phyloP scores from a whole-genome alignment of 2,329 filamentous ascomycete genomes.

The Aspergillus pseudotamarii region DNA sequence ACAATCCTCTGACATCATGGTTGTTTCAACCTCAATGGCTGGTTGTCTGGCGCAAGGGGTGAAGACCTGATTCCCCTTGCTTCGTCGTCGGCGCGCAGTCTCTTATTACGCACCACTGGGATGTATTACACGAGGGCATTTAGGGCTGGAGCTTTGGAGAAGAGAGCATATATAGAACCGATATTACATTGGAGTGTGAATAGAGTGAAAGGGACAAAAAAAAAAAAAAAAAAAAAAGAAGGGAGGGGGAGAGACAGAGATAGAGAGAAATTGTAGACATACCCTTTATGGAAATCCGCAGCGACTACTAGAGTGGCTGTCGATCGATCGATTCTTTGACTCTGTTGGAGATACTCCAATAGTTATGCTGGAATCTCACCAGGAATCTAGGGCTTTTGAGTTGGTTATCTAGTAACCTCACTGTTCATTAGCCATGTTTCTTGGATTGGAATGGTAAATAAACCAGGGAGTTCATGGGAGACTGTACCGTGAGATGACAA shows the following conservation, averaged over 20 bases:
- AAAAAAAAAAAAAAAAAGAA: neutral
- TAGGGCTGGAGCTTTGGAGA: neutral
- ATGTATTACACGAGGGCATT: constrained; percentile 4
- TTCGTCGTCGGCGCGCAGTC: neutral
- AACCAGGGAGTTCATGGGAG: neutral
- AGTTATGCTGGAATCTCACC: constrained; percentile 2
- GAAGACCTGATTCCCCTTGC: constrained; percentile 6
- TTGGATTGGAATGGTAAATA: neutral
- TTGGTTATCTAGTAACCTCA: neutral
- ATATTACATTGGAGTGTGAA: neutral
- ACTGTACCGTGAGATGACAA: neutral
- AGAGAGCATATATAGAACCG: neutral
- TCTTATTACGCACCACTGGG: constrained; percentile 2
- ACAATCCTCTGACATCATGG: constrained; percentile 4
- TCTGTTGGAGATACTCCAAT: neutral
- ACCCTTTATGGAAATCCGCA: constrained; percentile 4
- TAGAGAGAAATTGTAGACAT: constrained; percentile 4
- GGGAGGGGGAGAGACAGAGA: neutral
- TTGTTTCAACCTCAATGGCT: constrained; percentile 6
- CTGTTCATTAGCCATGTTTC: neutral
- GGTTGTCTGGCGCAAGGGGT: constrained; percentile 6
- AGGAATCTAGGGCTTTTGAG: constrained; percentile 12
- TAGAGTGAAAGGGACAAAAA: neutral
- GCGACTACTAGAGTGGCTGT: neutral
- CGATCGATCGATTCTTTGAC: constrained; percentile 6